phyloP scores from a whole-genome alignment of 805 yeast genomes.

The Hanseniaspora clermontiae region DNA sequence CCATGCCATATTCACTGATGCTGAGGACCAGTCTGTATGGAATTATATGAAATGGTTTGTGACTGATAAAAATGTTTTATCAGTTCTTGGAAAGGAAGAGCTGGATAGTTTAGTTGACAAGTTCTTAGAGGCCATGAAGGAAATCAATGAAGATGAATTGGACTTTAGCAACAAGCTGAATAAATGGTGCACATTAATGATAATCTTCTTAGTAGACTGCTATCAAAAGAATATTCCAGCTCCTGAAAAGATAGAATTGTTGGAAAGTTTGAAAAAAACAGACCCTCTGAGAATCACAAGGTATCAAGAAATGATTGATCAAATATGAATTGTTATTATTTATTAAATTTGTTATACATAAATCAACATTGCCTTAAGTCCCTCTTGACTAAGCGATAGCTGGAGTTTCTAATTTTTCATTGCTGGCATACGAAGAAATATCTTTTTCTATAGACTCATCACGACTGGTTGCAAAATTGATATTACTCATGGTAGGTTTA shows the following conservation, averaged over 20 bases:
- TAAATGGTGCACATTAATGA: constrained; percentile 62
- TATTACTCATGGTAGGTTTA: not conserved
- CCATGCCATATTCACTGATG: constrained; percentile 83
- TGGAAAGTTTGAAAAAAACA: constrained; percentile 35
- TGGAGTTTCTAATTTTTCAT: not conserved
- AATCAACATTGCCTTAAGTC: no score
- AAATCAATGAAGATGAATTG: constrained; percentile 59
- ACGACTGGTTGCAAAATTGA: not conserved
- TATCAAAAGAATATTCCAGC: constrained; percentile 27
- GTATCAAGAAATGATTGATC: constrained; percentile 26
- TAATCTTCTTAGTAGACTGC: constrained; percentile 34
- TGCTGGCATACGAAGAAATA: not conserved
- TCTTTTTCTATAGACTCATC: not conserved
- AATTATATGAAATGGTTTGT: constrained; percentile 72
- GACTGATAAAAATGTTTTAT: constrained; percentile 24
- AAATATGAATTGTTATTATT: not conserved
- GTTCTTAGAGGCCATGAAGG: constrained; percentile 40
- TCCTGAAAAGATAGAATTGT: constrained; percentile 19
- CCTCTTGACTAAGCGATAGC: not conserved
- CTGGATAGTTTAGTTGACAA: constrained; percentile 31
- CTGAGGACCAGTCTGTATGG: constrained; percentile 92
- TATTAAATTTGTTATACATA: not conserved
- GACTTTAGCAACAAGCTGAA: constrained; percentile 53
- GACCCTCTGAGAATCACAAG: constrained; percentile 59
- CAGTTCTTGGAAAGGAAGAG: constrained; percentile 15